These are phyloP conservation scores for Odontarrhena argentea DNA, from an alignment of 345 rosid species.

Conservation along the genomic window DNA sequence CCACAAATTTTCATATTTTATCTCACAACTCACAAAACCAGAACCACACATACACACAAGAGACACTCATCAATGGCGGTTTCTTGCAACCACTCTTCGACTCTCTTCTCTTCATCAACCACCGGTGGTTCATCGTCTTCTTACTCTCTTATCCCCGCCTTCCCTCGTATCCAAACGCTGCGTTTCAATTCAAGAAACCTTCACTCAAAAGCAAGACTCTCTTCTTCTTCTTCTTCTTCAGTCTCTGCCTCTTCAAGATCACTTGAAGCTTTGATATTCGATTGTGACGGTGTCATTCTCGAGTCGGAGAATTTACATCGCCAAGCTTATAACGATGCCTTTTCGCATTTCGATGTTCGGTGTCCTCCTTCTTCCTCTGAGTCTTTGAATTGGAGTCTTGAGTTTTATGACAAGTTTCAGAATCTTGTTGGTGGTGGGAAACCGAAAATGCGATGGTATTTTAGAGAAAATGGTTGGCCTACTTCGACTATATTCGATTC, in stretches of 20 bases:
- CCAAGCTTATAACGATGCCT: slow-evolving; percentile 95
- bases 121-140: slow-evolving; percentile 32
- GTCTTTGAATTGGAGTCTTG: slow-evolving; percentile 67
- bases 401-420: slow-evolving; percentile 86
- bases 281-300: slow-evolving; percentile 91
- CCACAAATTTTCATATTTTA: slow-evolving; percentile 29
- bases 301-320: slow-evolving; percentile 94
- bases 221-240: slow-evolving; percentile 9
- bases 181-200: slow-evolving; percentile 34
- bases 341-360: slow-evolving; percentile 75
- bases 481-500: slow-evolving; percentile 59
- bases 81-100: slow-evolving; percentile 30
- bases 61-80: slow-evolving; percentile 39
- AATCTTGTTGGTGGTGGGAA: slow-evolving; percentile 88
- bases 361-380: slow-evolving; percentile 54
- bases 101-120: slow-evolving; percentile 35
- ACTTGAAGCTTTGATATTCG: slow-evolving; percentile 79
- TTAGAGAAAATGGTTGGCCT: slow-evolving; percentile 95
- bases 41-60: slow-evolving; percentile 15
- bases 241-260: slow-evolving; percentile 53
- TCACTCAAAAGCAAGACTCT: slow-evolving; percentile 1
- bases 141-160: slow-evolving; percentile 11
- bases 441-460: slow-evolving; percentile 99
- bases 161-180: slow-evolving; percentile 31
- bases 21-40: slow-evolving; percentile 18